phyloP scores from a whole-genome alignment of 306 rosid species.

The Delonix regia region DNA sequence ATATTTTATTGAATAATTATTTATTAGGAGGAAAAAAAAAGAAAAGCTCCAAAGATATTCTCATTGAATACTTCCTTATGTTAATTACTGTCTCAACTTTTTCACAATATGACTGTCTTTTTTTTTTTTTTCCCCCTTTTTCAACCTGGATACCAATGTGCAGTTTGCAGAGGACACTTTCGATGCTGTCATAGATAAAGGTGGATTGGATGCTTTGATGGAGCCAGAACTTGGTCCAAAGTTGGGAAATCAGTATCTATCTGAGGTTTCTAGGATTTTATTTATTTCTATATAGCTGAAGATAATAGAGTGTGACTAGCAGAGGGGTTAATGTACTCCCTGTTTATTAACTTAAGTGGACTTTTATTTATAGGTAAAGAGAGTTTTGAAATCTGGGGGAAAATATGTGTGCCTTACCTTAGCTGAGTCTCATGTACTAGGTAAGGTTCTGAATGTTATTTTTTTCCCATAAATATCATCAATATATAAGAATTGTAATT shows the following conservation, averaged over 20 bases:
- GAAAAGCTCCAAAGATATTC: neutral
- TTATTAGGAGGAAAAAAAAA: neutral
- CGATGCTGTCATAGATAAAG: conserved; percentile 77
- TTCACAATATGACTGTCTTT: neutral
- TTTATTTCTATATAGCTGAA: neutral
- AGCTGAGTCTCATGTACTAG: conserved; percentile 86
- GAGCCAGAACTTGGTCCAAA: conserved; percentile 89
- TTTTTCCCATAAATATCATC: neutral
- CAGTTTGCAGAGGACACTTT: conserved; percentile 69
- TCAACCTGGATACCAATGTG: neutral
- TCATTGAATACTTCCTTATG: neutral
- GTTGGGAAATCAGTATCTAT: conserved; percentile 74
- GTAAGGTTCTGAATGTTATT: conserved; percentile 40
- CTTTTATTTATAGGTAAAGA: conserved; percentile 63
- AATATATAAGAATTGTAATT: conserved; percentile 1
- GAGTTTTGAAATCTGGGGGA: conserved; percentile 81
- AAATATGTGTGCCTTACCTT: conserved; percentile 87
- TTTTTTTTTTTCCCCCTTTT: neutral
- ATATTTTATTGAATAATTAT: neutral
- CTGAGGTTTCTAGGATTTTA: conserved; percentile 57
- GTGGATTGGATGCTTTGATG: conserved; percentile 97
- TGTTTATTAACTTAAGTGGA: conserved; percentile 23
- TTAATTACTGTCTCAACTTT: neutral
- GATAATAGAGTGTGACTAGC: conserved; percentile 2
- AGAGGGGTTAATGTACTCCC: neutral